phyloP scores from a whole-genome alignment of 352 stramenopile species.

The Phytophthora foliorum region DNA sequence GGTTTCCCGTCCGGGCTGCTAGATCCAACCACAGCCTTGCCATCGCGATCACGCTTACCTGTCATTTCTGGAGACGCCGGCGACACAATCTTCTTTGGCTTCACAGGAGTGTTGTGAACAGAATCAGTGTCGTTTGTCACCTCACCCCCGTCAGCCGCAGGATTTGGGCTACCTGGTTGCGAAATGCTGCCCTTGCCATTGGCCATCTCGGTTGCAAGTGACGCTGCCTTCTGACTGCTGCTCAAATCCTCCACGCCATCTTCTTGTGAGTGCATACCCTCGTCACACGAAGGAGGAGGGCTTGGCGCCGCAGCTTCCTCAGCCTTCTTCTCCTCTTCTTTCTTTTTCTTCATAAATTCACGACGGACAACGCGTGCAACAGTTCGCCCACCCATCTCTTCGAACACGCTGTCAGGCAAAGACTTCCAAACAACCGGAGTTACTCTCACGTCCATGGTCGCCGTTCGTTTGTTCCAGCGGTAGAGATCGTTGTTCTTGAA shows the following conservation, averaged over 20 bases:
- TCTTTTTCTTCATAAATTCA: constrained; percentile 90
- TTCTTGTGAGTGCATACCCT: constrained; percentile 73
- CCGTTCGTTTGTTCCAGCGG: constrained; percentile 89
- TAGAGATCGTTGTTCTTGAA: constrained; percentile 93
- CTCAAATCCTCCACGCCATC: constrained; percentile 60
- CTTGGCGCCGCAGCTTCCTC: constrained; percentile 51
- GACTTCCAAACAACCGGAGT: constrained; percentile 90
- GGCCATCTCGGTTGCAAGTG: constrained; percentile 31
- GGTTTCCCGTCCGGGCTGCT: constrained; percentile 36
- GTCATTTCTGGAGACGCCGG: constrained; percentile 30
- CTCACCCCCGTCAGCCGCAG: constrained; percentile 48
- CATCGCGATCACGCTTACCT: constrained; percentile 60
- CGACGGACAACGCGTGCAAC: constrained; percentile 67
- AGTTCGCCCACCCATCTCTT: constrained; percentile 83
- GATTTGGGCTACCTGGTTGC: constrained; percentile 54
- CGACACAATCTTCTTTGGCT: constrained; percentile 40
- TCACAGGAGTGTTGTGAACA: constrained; percentile 39
- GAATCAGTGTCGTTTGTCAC: constrained; percentile 20
- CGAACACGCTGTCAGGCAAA: constrained; percentile 85
- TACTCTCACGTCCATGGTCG: constrained; percentile 89
- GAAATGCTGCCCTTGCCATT: constrained; percentile 55
- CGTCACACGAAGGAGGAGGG: constrained; percentile 54
- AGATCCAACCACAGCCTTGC: constrained; percentile 22
- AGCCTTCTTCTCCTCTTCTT: constrained; percentile 82
- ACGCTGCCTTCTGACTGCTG: constrained; percentile 43